Evolutionary conservation across 108 stramenopile species (phyloP), one percentile per base, ranked within the genome.

Genomic region (Cyclotella sp.): DNA sequence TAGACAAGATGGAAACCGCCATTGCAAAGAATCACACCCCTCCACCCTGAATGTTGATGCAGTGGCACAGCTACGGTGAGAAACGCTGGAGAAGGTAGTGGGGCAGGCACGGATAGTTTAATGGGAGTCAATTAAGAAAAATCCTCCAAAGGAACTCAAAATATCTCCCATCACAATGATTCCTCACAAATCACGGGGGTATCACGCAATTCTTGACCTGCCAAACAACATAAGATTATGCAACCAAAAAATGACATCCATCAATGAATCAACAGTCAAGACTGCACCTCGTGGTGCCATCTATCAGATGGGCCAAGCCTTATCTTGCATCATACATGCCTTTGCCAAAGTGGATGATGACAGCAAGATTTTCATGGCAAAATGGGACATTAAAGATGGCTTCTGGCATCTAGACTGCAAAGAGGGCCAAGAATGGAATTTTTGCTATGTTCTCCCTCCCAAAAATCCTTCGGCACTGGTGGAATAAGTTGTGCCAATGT

Each of bases 371-470:
- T 64, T n/a, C n/a, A n/a, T n/a, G n/a, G n/a, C n/a, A n/a, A n/a
- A n/a, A n/a, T n/a, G n/a, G n/a, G n/a, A n/a, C n/a, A n/a, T n/a
- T n/a, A n/a, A n/a, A n/a, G n/a, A n/a, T n/a, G n/a, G n/a, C n/a
- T n/a, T n/a, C n/a, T n/a, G n/a, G n/a, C n/a, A n/a, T n/a, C n/a
- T n/a, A n/a, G n/a, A n/a, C n/a, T n/a, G n/a, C n/a, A n/a, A 43
- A 61, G 6, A 43, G 71, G 71, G 71, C 2, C 52, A 58, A 16
- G 71, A 61, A 72, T 63, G 61, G 62, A 64, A 47, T n/a, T 64
- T 64, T n/a, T n/a, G 42, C 14, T 64, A 64, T 44, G 63, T 64
- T 8, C 41, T 64, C 9, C 63, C 63, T 9, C 60, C 26, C 9
- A 11, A n/a, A n/a, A 22, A 45, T 4, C 18, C n/a, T 3, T 19